Evolutionary conservation across 495 filamentous ascomycete genomes (phyloP), one percentile per base, ranked within the genome.

Genomic region (Bombardia bombarda): DNA sequence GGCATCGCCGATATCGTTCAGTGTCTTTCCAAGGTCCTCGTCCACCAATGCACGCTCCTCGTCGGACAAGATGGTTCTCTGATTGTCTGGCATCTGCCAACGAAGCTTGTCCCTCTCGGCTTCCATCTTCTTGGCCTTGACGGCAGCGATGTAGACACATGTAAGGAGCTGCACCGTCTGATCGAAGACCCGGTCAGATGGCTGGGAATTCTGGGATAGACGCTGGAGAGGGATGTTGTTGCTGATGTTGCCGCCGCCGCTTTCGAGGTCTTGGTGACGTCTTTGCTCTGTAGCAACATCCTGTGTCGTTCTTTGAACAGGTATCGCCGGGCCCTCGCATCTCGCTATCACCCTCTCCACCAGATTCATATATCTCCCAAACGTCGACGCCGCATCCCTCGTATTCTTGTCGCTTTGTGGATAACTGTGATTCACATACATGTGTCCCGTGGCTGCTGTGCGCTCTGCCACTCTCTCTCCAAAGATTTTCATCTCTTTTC

Each of bases 331-430:
- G 26, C 26, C 26, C 26, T 28, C 26, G 26, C 9, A 28, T 1
- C 26, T 8, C 20, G 34, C 34, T 10, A 37, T 21, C 17, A n/a
- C 8, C 16, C 34, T 19, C 19, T 42, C 40, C 26, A 42, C n/a
- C 13, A 42, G 40, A 22, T 42, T 42, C 40, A 28, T 30, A 22
- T 42, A 42, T 19, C 40, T n/a, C 19, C 26, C 40, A 42, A 42
- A 42, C 14, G 23, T 42, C 26, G 40, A 26, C 1, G 18, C 40
- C 14, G 40, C 40, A n/a, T 42, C 40, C 16, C 22, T 26, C 18
- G 25, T 8, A 28, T 42, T 42, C 22, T 28, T 42, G 40, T 42
- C 22, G 19, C n/a, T 19, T 16, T 25, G 19, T 14, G 25, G 40
- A 28, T 20, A 42, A 5, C 9, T 42, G 40, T 42, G 24, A 19